A percentile compares a stretch with the other conserved stretches of the same genome.
These are phyloP conservation scores for Geranomyces variabilis DNA, from an alignment of 192 early-diverging fungal genomes.

Conservation along the genomic window DNA sequence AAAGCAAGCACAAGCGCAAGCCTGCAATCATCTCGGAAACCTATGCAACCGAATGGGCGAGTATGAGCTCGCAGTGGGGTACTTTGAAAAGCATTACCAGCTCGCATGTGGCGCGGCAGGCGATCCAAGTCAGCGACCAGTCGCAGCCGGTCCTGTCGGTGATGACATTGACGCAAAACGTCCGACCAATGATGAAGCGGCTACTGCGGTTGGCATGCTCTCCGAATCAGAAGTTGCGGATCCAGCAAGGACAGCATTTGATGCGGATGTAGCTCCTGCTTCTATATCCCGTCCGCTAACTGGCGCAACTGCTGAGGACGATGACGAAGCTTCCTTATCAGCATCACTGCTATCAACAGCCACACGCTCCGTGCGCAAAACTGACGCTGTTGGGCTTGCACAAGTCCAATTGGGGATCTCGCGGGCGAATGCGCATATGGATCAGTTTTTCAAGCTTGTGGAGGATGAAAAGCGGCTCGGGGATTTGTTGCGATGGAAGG, in stretches of 20 bases:
- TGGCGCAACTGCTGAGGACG: not conserved
- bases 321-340: not conserved
- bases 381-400: conserved; percentile 30
- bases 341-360: not conserved
- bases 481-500: conserved; percentile 40
- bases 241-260: not conserved
- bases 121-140: not conserved
- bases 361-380: not conserved
- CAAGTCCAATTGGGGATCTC: conserved; percentile 52
- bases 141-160: not conserved
- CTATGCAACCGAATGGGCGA: conserved; percentile 50
- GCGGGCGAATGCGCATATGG: conserved; percentile 51
- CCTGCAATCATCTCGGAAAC: conserved; percentile 54
- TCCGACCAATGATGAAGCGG: not conserved
- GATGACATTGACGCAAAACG: not conserved
- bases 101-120: conserved; percentile 23
- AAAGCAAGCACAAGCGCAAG: conserved; percentile 40
- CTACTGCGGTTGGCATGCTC: not conserved
- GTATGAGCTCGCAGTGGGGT: conserved; percentile 42
- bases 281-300: not conserved
- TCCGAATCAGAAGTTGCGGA: not conserved
- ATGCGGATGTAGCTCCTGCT: not conserved
- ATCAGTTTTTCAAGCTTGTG: conserved; percentile 39
- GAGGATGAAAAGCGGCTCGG: conserved; percentile 27
- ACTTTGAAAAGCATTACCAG: conserved; percentile 50